Conservation (phyloP, 1,284 basidiomycete genomes). For the Melampsora larici-populina region DNA sequence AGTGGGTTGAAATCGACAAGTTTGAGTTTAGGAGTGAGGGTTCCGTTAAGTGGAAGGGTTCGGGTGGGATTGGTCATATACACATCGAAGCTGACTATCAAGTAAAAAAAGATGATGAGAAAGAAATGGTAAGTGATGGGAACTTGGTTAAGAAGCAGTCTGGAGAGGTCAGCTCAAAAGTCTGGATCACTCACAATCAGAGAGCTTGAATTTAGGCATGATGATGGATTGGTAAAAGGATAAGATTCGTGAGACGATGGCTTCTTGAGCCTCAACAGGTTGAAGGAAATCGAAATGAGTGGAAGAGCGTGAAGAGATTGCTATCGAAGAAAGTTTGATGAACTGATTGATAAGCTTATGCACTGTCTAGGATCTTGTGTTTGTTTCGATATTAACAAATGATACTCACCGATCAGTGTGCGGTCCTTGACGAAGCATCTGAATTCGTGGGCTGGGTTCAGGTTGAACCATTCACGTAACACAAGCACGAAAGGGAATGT, state of each 20-base stretch:
- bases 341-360: background rate
- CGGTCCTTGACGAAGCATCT: conserved; percentile 78
- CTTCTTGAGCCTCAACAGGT: conserved; percentile 6
- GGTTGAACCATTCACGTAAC: conserved; percentile 81
- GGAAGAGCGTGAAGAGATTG: conserved; percentile 28
- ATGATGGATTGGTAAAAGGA: conserved; percentile 24
- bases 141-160: background rate
- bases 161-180: background rate
- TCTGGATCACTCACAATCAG: conserved; percentile 21
- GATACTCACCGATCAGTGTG: conserved; percentile 64
- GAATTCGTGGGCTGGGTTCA: conserved; percentile 77
- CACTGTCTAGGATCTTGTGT: background rate
- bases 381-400: background rate
- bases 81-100: conserved; percentile 36
- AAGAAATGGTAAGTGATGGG: background rate
- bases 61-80: conserved; percentile 29
- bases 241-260: conserved; percentile 20
- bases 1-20: conserved; percentile 88
- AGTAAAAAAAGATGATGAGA: too few relatives aligned
- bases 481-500: conserved; percentile 75
- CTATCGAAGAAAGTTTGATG: background rate
- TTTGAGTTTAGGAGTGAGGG: conserved; percentile 44
- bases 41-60: background rate
- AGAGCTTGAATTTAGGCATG: conserved; percentile 14
- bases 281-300: conserved; percentile 35